Evolutionary conservation across 495 filamentous ascomycete species (phyloP).

Genomic region (Copromyces sp.): DNA sequence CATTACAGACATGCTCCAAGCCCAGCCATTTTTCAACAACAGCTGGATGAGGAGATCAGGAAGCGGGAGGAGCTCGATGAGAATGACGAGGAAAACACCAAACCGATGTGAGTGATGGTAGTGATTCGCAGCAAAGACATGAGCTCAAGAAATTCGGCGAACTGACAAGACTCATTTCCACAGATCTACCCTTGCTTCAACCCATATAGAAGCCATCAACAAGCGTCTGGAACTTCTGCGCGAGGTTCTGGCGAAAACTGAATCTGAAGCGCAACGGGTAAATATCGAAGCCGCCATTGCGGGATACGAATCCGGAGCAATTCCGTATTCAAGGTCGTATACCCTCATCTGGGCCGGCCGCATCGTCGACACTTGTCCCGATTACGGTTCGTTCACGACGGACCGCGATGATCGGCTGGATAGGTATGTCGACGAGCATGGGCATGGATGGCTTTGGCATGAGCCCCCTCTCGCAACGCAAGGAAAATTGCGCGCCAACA

Average conservation of each 20-base stretch:
- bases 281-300: conserved; percentile 36
- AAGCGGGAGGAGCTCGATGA: conserved; percentile 28
- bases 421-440: conserved; percentile 25
- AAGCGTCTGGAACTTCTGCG: conserved; percentile 23
- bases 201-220: conserved; percentile 17
- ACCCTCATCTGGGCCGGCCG: conserved; percentile 37
- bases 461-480: conserved; percentile 31
- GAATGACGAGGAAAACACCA: conserved; percentile 28
- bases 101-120: conserved; percentile 20
- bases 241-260: conserved; percentile 14
- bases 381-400: conserved; percentile 26
- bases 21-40: conserved; percentile 16
- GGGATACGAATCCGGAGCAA: conserved; percentile 32
- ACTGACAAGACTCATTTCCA: not conserved
- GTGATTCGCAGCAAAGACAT: not conserved
- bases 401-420: conserved; percentile 33
- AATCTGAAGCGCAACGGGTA: conserved; percentile 28
- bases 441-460: conserved; percentile 41
- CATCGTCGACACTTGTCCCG: conserved; percentile 31
- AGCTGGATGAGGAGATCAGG: conserved; percentile 21
- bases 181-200: conserved; percentile 13
- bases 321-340: conserved; percentile 28
- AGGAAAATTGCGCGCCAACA: conserved; percentile 16
- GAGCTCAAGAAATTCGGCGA: not conserved
- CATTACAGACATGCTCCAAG: conserved; percentile 12